Conservation (phyloP, 2,329 filamentous ascomycete species). For the Hypoxylon sp. region DNA sequence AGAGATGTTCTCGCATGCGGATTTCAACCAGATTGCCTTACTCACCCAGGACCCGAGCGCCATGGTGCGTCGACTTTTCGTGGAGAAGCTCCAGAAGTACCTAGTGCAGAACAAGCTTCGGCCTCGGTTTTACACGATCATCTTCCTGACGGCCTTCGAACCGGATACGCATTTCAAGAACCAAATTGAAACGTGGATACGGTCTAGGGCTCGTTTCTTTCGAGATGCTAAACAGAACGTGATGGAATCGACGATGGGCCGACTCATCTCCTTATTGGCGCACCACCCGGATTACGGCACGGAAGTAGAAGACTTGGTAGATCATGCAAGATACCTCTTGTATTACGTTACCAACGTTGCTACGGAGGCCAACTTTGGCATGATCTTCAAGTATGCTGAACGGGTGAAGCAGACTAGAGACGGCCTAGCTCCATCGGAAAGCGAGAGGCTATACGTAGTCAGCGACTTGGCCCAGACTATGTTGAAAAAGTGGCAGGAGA, state of each 20-base stretch:
- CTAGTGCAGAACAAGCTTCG: constrained; percentile 75
- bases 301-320: constrained; percentile 72
- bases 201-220: constrained; percentile 77
- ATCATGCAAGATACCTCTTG: constrained; percentile 87
- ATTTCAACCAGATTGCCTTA: constrained; percentile 83
- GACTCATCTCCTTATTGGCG: constrained; percentile 85
- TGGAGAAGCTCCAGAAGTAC: constrained; percentile 89
- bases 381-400: constrained; percentile 92
- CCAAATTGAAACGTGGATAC: constrained; percentile 86
- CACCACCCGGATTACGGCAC: constrained; percentile 90
- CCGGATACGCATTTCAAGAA: constrained; percentile 76
- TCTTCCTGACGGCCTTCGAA: constrained; percentile 93
- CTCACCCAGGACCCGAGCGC: constrained; percentile 80
- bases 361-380: constrained; percentile 83
- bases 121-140: constrained; percentile 83
- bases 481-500: constrained; percentile 85
- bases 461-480: constrained; percentile 86
- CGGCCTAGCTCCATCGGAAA: constrained; percentile 71
- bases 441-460: constrained; percentile 82
- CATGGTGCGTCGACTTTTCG: constrained; percentile 79
- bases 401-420: constrained; percentile 90
- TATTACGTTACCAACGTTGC: constrained; percentile 87
- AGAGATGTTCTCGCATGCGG: constrained; percentile 71
- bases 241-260: constrained; percentile 82
- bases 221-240: constrained; percentile 65